These are phyloP conservation scores for Botrytis elliptica DNA, from an alignment of 2,329 filamentous ascomycete species.

Conservation along the genomic window DNA sequence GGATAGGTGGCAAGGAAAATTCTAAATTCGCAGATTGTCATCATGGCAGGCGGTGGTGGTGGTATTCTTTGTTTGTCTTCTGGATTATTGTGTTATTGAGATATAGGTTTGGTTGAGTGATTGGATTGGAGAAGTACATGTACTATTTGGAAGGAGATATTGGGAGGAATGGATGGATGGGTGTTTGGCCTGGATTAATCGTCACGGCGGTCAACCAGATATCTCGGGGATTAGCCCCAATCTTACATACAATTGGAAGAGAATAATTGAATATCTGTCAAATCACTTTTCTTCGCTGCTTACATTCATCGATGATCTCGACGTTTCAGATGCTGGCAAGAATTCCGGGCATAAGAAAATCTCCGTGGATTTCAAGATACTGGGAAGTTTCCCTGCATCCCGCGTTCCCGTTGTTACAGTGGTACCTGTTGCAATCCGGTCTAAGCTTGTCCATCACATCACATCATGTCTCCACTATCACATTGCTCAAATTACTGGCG, in stretches of 20 bases:
- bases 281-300: background rate
- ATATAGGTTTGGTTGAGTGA: background rate
- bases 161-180: background rate
- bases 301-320: background rate
- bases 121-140: background rate
- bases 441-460: background rate
- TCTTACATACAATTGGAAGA: background rate
- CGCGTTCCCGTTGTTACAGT: background rate
- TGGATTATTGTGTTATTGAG: conserved; percentile 16
- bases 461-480: conserved; percentile 7
- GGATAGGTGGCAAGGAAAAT: conserved; percentile 10
- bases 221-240: background rate
- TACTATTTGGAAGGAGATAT: conserved; percentile 3
- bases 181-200: background rate
- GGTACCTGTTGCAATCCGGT: background rate
- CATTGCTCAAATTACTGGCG: background rate
- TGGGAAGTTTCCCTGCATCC: conserved; percentile 16
- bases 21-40: conserved; percentile 1
- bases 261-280: background rate
- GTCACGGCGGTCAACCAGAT: background rate
- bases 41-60: background rate
- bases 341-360: background rate
- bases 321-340: background rate
- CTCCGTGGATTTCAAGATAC: background rate
- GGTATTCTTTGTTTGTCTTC: background rate